Evolutionary conservation across 1,139 yeast genomes (phyloP).

Genomic region (Debaryomyces coudertii): DNA sequence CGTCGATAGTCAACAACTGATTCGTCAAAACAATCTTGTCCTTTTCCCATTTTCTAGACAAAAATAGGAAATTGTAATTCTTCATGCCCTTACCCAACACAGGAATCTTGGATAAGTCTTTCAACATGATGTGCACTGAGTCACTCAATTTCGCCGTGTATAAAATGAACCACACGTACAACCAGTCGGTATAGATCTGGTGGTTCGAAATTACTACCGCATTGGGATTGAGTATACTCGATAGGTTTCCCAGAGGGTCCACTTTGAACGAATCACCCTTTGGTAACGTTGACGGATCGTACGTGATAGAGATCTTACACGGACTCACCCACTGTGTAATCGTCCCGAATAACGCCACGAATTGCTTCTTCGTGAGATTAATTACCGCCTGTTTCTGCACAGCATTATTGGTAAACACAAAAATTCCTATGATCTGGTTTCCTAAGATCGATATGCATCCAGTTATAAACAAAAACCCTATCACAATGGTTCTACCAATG

Average conservation of each 20-base stretch:
- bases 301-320: conserved; percentile 44
- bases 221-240: conserved; percentile 44
- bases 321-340: conserved; percentile 48
- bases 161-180: conserved; percentile 85
- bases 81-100: conserved; percentile 87
- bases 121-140: conserved; percentile 74
- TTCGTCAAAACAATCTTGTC: conserved; percentile 66
- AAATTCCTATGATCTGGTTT: conserved; percentile 44
- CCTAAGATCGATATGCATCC: conserved; percentile 50
- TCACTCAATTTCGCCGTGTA: conserved; percentile 69
- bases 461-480: conserved; percentile 38
- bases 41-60: conserved; percentile 80
- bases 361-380: conserved; percentile 53
- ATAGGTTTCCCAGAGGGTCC: conserved; percentile 29
- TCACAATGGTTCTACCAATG: conserved; percentile 32
- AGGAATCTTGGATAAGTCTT: conserved; percentile 75
- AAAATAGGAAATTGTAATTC: conserved; percentile 74
- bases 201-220: conserved; percentile 80
- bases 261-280: conserved; percentile 22
- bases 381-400: conserved; percentile 38
- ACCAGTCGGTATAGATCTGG: conserved; percentile 95
- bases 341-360: conserved; percentile 50
- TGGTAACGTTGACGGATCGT: conserved; percentile 32
- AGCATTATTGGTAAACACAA: conserved; percentile 29
- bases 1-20: conserved; percentile 58